Evolutionary conservation across 331 rosid genomes (phyloP), one percentile per base, ranked within the genome.

Genomic region (Pyrus hybrid): DNA sequence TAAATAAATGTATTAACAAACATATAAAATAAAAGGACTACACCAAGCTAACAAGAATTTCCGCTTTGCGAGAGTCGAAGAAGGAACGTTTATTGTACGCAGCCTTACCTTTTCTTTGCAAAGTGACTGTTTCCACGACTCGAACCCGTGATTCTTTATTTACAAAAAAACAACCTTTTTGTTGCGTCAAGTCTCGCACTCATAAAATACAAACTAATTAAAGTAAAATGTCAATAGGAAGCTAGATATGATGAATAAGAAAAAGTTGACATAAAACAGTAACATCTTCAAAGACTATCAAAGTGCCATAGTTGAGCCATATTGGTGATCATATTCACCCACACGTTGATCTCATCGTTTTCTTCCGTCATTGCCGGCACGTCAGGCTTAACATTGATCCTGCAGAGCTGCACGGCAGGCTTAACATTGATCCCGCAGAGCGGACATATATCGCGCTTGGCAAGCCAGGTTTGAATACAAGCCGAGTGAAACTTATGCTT

Each of bases 401-500:
- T 17, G 66, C 45, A 41, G 45, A 10, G 45, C 13, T 41, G 35
- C 11, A 13, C 3, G 66, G 13, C 32, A 2, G 83, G 80, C 77
- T 61, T 13, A 13, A 80, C 66, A 41, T 16, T 11, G 68, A 60
- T 63, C 57, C 73, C 58, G 75, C 81, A 71, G 33, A 76, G 49
- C 6, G 84, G 81, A 16, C 74, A 76, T 0, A 77, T 64, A 45
- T 17, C 26, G 2, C 25, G 68, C 7, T 32, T 21, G 23, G 68
- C 28, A 9, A 70, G 65, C 84, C 77, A 76, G 21, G 17, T 63
- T 71, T 23, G 73, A 2, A 76, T 76, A 65, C 80, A 80, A 41
- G 45, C 73, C 2, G 74, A 64, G 63, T 80, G 84, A 29, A 63
- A 71, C 78, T 21, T 5, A 26, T 76, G 84, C 29, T 67, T 76